Evolutionary conservation across 768 basidiomycete species (phyloP).

Genomic region (Dioszegia crocea): DNA sequence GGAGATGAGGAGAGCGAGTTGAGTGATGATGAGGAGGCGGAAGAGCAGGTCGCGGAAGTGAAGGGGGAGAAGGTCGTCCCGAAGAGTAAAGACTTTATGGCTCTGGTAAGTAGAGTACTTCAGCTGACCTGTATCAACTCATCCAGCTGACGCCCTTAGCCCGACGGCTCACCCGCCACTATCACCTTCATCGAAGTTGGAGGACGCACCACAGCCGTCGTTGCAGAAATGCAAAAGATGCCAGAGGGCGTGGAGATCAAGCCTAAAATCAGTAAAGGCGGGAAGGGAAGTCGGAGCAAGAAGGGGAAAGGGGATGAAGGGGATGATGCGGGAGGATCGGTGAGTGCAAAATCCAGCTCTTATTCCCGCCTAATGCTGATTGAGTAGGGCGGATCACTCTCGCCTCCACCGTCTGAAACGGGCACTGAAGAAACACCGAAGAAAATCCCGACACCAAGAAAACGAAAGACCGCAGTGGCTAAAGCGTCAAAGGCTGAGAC

Average conservation of each 20-base stretch:
- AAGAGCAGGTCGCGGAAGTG: constrained; percentile 13
- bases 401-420: not conserved
- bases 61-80: constrained; percentile 30
- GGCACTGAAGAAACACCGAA: not conserved
- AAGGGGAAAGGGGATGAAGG: constrained; percentile 7
- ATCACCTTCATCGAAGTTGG: constrained; percentile 72
- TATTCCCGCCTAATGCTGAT: not conserved
- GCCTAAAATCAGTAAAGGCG: constrained; percentile 35
- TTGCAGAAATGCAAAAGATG: constrained; percentile 60
- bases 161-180: constrained; percentile 65
- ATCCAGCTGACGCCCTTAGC: constrained; percentile 51
- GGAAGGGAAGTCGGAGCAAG: constrained; percentile 30
- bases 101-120: constrained; percentile 21
- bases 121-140: not conserved
- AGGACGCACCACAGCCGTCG: constrained; percentile 70
- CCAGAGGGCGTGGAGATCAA: constrained; percentile 47
- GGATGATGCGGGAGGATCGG: not conserved
- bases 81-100: constrained; percentile 29
- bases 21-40: not conserved
- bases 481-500: constrained; percentile 4
- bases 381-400: not conserved
- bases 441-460: constrained; percentile 18
- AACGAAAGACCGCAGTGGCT: constrained; percentile 14
- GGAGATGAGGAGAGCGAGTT: constrained; percentile 18
- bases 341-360: not conserved